phyloP scores from a whole-genome alignment of 257 asterid genomes.

The Solanum clarkiae region DNA sequence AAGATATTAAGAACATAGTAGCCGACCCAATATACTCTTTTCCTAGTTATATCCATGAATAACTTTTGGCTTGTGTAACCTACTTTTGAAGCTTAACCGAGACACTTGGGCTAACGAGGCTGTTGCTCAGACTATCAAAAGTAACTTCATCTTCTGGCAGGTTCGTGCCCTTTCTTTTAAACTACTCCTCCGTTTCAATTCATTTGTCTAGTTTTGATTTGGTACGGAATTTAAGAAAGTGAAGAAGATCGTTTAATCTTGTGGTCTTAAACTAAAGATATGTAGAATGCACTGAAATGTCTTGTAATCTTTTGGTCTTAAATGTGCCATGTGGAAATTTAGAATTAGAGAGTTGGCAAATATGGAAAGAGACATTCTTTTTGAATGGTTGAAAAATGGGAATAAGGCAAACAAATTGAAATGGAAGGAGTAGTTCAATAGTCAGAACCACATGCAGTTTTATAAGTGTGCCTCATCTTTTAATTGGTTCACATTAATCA shows the following conservation, averaged over 20 bases:
- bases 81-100: slow-evolving; percentile 74
- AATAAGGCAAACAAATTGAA: neutral
- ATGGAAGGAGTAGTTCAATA: neutral
- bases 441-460: neutral
- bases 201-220: neutral
- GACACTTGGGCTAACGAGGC: slow-evolving; percentile 99
- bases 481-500: neutral
- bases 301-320: neutral
- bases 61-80: neutral
- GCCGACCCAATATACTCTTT: neutral
- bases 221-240: neutral
- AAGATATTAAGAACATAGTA: neutral
- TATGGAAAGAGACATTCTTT: neutral
- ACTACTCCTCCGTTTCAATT: neutral
- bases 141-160: slow-evolving; percentile 97
- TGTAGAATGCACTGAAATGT: neutral
- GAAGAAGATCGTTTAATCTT: neutral
- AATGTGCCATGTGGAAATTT: neutral
- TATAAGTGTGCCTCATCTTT: neutral
- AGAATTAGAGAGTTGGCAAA: neutral
- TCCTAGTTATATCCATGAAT: neutral
- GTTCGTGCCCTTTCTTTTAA: slow-evolving; percentile 20
- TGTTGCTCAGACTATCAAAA: slow-evolving; percentile 89
- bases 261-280: neutral
- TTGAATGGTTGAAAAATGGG: neutral